Conservation (phyloP, 352 stramenopile species). For the Phytophthora quininea region DNA sequence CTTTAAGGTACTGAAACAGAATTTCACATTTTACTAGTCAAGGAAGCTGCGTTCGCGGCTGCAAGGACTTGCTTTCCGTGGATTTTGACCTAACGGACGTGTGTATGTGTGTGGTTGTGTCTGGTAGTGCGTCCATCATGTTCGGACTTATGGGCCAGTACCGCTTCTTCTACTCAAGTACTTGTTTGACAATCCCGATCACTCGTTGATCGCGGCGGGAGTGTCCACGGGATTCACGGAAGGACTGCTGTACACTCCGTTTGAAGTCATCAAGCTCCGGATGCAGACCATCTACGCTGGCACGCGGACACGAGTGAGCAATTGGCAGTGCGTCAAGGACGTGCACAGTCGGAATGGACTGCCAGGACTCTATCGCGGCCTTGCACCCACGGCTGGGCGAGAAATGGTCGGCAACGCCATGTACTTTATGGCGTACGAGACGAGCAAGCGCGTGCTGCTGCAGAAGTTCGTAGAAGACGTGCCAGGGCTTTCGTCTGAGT, state of each 20-base stretch:
- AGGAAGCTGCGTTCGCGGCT: too few relatives aligned
- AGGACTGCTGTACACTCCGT: slow-evolving; percentile 70
- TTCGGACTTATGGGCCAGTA: slow-evolving; percentile 82
- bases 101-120: slow-evolving; percentile 4
- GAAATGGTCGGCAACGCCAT: slow-evolving; percentile 88
- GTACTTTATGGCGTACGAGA: slow-evolving; percentile 88
- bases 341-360: slow-evolving; percentile 68
- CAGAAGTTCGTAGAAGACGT: slow-evolving; percentile 55
- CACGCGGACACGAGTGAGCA: slow-evolving; percentile 65
- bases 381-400: slow-evolving; percentile 64
- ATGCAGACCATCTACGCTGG: slow-evolving; percentile 75
- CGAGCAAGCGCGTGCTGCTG: slow-evolving; percentile 65
- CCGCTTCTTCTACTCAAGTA: slow-evolving; percentile 71
- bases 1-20: slow-evolving; percentile 48
- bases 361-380: slow-evolving; percentile 76
- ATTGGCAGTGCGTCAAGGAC: slow-evolving; percentile 72
- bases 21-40: background rate
- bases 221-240: slow-evolving; percentile 71
- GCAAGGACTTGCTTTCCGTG: too few relatives aligned
- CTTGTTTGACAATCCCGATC: slow-evolving; percentile 60
- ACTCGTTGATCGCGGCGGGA: slow-evolving; percentile 56
- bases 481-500: slow-evolving; percentile 51
- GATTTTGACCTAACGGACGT: too few relatives aligned
- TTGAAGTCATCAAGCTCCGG: slow-evolving; percentile 78
- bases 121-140: slow-evolving; percentile 56